Base-by-base conservation (phyloP, 2,329 filamentous ascomycete species). In the Neospermospora avenae region DNA sequence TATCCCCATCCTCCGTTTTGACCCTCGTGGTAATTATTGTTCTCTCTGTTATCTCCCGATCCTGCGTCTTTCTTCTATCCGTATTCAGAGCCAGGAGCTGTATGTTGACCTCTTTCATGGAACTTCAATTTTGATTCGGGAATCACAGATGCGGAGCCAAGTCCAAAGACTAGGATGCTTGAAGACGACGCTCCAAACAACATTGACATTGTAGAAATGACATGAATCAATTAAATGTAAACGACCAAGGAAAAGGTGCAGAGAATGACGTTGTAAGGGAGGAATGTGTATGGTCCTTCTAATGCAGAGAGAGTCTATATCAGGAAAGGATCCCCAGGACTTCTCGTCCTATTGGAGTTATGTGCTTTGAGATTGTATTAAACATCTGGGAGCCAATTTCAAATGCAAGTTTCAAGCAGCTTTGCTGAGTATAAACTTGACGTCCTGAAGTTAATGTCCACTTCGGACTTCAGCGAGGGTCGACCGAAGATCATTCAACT, bases 101-200 rank as follows among this genome's bases (percentile, higher is more conserved):
- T 37, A 18, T 14, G 46, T 41, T 54, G 41, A 28, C 24, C 49
- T 55, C 46, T 37, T 34, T 37, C 35, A 22, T 24, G n/a, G 28
- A 54, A n/a, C n/a, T n/a, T n/a, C 22, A 25, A 6, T 13, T 3
- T 24, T 25, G n/a, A n/a, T 8, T 35, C n/a, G 39, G 57, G 51
- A 44, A 59, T 49, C 13, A 59, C 52, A 4, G 57, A 55, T 18
- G 57, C 57, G n/a, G 44, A 41, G 14, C 57, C 57, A 55, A 59
- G 57, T 55, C 52, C 51, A 25, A 59, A 44, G 22, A 55, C 41
- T 16, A 59, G 24, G 16, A 42, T 18, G 16, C 51, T 44, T 3
- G 57, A 55, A 5, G 55, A 39, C 3, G 55, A 51, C 6, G 42
- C 18, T 16, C 18, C 39, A 24, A 59, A 25, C 34, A 46, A 48